Evolutionary conservation across 768 basidiomycete genomes (phyloP).

Genomic region (Boletus reticulatus): DNA sequence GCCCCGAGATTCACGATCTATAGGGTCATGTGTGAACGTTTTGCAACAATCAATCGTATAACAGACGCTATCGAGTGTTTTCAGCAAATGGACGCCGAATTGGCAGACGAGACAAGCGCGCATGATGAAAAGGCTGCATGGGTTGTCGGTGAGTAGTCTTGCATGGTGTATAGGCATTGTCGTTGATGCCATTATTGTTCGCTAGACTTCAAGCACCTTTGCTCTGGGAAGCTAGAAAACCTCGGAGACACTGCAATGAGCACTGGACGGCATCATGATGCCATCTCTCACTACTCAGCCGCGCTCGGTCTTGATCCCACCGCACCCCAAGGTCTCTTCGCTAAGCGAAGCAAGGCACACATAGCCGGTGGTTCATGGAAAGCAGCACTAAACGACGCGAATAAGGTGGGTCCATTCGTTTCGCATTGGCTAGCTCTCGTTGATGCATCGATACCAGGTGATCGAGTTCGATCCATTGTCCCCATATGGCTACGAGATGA

Average conservation of each 20-base stretch:
- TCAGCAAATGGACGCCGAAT: background rate
- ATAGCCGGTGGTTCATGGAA: background rate
- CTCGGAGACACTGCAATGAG: background rate
- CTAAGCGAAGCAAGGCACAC: background rate
- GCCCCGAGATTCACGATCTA: background rate
- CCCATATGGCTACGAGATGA: background rate
- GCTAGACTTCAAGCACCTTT: background rate
- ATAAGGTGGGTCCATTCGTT: background rate
- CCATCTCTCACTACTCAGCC: background rate
- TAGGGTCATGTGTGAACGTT: background rate
- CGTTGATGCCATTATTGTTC: background rate
- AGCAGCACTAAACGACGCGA: background rate
- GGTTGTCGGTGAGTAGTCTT: background rate
- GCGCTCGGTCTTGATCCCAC: background rate
- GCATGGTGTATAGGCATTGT: background rate
- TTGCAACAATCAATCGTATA: background rate
- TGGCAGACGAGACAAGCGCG: background rate
- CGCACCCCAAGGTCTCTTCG: background rate
- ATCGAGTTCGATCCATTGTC: background rate
- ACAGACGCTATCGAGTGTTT: background rate
- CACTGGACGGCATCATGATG: background rate
- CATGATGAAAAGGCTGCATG: background rate
- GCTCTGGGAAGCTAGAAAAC: background rate
- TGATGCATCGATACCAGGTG: background rate
- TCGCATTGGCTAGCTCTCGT: background rate